Base-by-base conservation (phyloP, 768 basidiomycete genomes). In the Tremella yokohamensis region DNA sequence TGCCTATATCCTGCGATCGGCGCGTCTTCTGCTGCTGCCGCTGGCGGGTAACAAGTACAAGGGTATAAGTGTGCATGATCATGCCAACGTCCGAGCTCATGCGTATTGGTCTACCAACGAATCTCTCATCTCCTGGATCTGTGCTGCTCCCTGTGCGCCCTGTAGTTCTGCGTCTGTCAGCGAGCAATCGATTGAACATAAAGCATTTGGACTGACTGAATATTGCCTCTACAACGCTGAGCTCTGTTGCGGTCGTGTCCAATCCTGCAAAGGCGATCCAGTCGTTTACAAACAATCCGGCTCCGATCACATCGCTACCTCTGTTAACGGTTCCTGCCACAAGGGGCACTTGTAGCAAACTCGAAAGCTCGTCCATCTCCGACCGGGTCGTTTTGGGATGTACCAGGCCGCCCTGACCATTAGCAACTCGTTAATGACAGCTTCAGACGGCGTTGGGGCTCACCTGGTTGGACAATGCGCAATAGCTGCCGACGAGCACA, bases 181-280 rank as follows among this genome's bases (percentile, higher is more conserved):
- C n/a, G 42, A 18, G n/a, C 42, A 22, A 15, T 18, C 42, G 42
- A 16, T 11, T 40, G 18, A 12, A 49, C 8, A 49, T 40, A 3
- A 58, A 49, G 18, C 19, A 9, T 49, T 16, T 18, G 51, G 45
- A 84, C 91, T 69, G 71, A 94, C 92, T 92, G 82, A 99, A 99
- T 51, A 91, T 83, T 24, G 93, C 92, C 76, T 99, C 96, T 68
- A 98, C 96, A 39, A 99, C 94, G 69, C 87, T 89, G 76, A 98
- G 90, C 78, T 99, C 96, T 53, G 94, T 98, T 40, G 96, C 96
- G n/a, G 96, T 99, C 60, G 96, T 98, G 73, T 99, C 96, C 25
- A 96, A 82, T 37, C 96, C 96, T n/a, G 92, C 91, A 79, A 98
- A 98, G 9, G 96, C 96, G 79, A 89, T 90, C 96, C 96, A 98